phyloP scores from a whole-genome alignment of 495 filamentous ascomycete genomes.

The Paragyromitra xinjiangensis region DNA sequence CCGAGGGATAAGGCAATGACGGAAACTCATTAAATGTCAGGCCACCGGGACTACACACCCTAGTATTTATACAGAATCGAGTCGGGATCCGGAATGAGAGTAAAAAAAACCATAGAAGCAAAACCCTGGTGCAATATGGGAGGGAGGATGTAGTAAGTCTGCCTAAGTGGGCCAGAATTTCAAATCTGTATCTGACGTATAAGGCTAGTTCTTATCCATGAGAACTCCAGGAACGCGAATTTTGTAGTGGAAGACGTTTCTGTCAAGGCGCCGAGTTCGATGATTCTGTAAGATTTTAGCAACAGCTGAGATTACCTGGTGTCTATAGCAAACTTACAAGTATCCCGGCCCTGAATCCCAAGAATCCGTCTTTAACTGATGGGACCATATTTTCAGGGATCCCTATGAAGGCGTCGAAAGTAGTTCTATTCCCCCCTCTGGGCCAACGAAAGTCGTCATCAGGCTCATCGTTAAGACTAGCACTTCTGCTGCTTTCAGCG shows the following conservation, averaged over 20 bases:
- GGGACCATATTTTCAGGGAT: constrained; percentile 55
- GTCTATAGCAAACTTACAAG: constrained; percentile 43
- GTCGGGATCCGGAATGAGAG: neutral
- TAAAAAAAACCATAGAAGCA: neutral
- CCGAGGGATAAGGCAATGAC: constrained; percentile 2
- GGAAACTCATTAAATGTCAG: constrained; percentile 19
- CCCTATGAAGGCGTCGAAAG: constrained; percentile 51
- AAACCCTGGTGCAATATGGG: neutral
- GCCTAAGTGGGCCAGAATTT: neutral
- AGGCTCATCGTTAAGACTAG: constrained; percentile 29
- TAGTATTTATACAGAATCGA: constrained; percentile 11
- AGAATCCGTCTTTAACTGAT: constrained; percentile 50
- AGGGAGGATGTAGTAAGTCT: neutral
- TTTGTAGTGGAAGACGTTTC: constrained; percentile 48
- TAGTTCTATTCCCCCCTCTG: constrained; percentile 32
- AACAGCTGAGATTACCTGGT: neutral
- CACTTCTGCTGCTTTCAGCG: constrained; percentile 31
- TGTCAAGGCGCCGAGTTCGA: constrained; percentile 48
- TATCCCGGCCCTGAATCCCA: constrained; percentile 53
- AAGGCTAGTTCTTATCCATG: constrained; percentile 35
- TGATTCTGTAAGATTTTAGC: constrained; percentile 41
- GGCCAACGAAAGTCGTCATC: constrained; percentile 35
- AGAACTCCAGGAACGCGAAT: constrained; percentile 49
- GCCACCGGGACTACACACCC: neutral
- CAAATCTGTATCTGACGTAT: neutral